These are phyloP conservation scores for Actinomortierella ambigua DNA, from an alignment of 371 early-diverging fungal genomes.

Conservation along the genomic window DNA sequence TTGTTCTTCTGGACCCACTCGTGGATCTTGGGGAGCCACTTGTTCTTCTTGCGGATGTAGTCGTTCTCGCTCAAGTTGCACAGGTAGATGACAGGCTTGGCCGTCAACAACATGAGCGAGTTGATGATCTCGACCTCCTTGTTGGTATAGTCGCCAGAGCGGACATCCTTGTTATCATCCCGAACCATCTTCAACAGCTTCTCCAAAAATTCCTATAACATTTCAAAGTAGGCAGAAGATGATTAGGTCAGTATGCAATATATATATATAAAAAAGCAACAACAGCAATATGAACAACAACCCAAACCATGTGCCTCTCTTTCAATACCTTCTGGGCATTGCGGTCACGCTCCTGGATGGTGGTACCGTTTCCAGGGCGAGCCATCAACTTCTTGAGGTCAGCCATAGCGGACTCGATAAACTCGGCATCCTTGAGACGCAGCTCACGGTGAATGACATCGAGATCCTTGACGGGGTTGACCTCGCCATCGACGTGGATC, in stretches of 20 bases:
- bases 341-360: conserved; percentile 38
- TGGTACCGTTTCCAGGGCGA: conserved; percentile 31
- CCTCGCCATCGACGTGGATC: conserved; percentile 87
- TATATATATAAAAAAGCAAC: no score
- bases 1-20: conserved; percentile 91
- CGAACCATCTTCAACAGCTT: conserved; percentile 48
- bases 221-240: background rate
- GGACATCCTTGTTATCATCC: conserved; percentile 60
- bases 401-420: conserved; percentile 57
- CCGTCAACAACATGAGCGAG: conserved; percentile 82
- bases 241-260: conserved; percentile 11
- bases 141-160: conserved; percentile 63
- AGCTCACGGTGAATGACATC: conserved; percentile 92
- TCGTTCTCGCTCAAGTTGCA: conserved; percentile 83
- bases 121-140: conserved; percentile 81
- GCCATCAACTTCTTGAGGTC: conserved; percentile 53
- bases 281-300: no score
- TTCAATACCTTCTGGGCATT: conserved; percentile 29
- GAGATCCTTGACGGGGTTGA: conserved; percentile 91
- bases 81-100: conserved; percentile 95
- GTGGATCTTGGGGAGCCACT: conserved; percentile 75
- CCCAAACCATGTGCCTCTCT: conserved; percentile 40
- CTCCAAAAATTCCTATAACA: conserved; percentile 46
- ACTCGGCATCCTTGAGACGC: conserved; percentile 86
- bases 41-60: conserved; percentile 74